Percentiles rank a stretch among this genome's conserved stretches.
phyloP scores from a whole-genome alignment of 164 flowering plant genomes.

The Stephania yunnanensis region DNA sequence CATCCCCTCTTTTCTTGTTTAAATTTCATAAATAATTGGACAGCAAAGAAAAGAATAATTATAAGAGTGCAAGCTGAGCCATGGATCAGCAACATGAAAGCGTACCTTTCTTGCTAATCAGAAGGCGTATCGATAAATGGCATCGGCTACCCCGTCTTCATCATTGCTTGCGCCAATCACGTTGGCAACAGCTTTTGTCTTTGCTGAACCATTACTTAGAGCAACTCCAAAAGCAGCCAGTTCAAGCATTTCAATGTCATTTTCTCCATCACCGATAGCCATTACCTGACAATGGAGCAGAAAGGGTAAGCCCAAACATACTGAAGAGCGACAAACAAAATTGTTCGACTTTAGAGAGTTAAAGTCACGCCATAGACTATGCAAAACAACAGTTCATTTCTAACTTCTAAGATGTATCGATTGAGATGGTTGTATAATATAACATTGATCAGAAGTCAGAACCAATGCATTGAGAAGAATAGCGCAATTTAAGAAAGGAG shows the following conservation, averaged over 20 bases:
- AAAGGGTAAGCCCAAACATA: neutral
- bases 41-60: neutral
- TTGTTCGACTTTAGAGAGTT: neutral
- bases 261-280: slow-evolving; percentile 98
- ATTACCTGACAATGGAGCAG: slow-evolving; percentile 43
- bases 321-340: neutral
- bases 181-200: slow-evolving; percentile 80
- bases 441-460: neutral
- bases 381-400: neutral
- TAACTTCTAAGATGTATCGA: neutral
- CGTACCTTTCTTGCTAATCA: slow-evolving; percentile 21
- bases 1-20: neutral
- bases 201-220: slow-evolving; percentile 81
- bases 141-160: slow-evolving; percentile 97
- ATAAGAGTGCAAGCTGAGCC: neutral
- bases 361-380: neutral
- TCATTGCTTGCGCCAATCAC: slow-evolving; percentile 75
- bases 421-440: neutral
- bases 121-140: slow-evolving; percentile 87
- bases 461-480: neutral
- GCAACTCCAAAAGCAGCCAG: slow-evolving; percentile 83
- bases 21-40: neutral
- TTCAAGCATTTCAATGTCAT: slow-evolving; percentile 92
- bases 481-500: neutral
- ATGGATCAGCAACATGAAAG: neutral